These are phyloP conservation scores for Penicillium sp. DNA, from an alignment of 2,329 filamentous ascomycete species.

Conservation along the genomic window DNA sequence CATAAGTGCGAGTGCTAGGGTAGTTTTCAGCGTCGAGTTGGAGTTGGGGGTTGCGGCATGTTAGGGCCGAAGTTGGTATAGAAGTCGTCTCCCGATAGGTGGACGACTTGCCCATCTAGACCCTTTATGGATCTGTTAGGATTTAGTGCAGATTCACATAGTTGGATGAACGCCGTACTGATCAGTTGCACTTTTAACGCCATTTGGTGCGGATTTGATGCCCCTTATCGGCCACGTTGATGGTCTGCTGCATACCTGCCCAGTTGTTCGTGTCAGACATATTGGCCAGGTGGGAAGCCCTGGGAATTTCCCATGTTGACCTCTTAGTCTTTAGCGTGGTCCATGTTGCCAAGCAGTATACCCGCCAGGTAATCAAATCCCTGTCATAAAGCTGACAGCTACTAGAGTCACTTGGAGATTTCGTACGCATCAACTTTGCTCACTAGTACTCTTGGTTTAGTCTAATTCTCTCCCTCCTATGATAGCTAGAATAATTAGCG, in stretches of 20 bases:
- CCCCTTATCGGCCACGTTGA: slow-evolving; percentile 48
- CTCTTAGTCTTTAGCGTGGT: slow-evolving; percentile 30
- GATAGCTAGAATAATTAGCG: slow-evolving; percentile 37
- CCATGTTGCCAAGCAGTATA: slow-evolving; percentile 23
- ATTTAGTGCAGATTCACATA: neutral
- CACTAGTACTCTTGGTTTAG: neutral
- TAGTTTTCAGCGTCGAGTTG: slow-evolving; percentile 43
- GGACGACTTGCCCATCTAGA: slow-evolving; percentile 44
- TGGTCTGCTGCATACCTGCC: slow-evolving; percentile 48
- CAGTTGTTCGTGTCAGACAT: slow-evolving; percentile 48
- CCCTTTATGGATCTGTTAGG: slow-evolving; percentile 33
- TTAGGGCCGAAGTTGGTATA: slow-evolving; percentile 32
- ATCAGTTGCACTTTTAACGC: slow-evolving; percentile 48
- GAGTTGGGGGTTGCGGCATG: slow-evolving; percentile 36
- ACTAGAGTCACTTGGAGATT: slow-evolving; percentile 38
- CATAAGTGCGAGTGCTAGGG: slow-evolving; percentile 37
- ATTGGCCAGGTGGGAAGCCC: slow-evolving; percentile 40
- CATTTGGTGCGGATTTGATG: slow-evolving; percentile 58
- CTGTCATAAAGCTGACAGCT: slow-evolving; percentile 53
- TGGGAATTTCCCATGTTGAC: slow-evolving; percentile 49
- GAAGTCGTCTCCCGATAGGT: slow-evolving; percentile 49
- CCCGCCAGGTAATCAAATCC: slow-evolving; percentile 51
- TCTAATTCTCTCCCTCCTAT: slow-evolving; percentile 13
- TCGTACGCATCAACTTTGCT: slow-evolving; percentile 32
- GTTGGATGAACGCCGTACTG: neutral